A percentile compares a stretch with the other conserved stretches of the same genome.
Conservation (phyloP, 345 rosid species). For the Cochlearia excelsa region DNA sequence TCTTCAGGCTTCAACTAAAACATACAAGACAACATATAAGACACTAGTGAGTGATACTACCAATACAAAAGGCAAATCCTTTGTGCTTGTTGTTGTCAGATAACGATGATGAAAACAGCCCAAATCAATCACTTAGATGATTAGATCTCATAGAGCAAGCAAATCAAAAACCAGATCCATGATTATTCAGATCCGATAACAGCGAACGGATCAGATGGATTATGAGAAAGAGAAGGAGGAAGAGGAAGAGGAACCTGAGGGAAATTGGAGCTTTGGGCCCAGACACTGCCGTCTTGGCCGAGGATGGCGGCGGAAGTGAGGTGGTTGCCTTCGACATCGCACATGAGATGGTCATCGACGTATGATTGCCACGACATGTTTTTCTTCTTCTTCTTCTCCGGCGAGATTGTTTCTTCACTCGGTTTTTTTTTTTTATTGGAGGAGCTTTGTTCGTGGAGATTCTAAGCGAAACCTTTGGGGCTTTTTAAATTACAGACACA, state of each 20-base stretch:
- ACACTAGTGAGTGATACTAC: constrained; percentile 5
- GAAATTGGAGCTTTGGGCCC: constrained; percentile 70
- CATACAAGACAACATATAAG: constrained; percentile 14
- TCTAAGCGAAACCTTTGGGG: neutral
- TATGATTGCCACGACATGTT: constrained; percentile 88
- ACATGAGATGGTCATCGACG: constrained; percentile 78
- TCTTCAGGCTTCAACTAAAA: constrained; percentile 67
- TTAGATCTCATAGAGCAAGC: neutral
- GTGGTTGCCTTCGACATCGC: constrained; percentile 64
- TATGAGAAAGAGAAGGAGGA: neutral
- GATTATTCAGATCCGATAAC: constrained; percentile 25
- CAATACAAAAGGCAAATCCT: neutral
- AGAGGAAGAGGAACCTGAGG: constrained; percentile 44
- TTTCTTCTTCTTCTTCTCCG: constrained; percentile 29
- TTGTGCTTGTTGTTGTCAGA: no score
- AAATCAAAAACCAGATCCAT: constrained; percentile 28
- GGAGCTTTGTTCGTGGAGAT: neutral
- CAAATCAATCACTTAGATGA: neutral
- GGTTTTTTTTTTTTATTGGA: neutral
- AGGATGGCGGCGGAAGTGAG: constrained; percentile 71
- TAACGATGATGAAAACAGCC: neutral
- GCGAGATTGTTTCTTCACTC: constrained; percentile 6
- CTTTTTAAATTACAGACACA: constrained; percentile 10
- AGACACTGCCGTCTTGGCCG: constrained; percentile 79
- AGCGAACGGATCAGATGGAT: constrained; percentile 2